These are phyloP conservation scores for Drechslerella stenobrocha DNA, from an alignment of 2,329 filamentous ascomycete genomes.

Conservation along the genomic window DNA sequence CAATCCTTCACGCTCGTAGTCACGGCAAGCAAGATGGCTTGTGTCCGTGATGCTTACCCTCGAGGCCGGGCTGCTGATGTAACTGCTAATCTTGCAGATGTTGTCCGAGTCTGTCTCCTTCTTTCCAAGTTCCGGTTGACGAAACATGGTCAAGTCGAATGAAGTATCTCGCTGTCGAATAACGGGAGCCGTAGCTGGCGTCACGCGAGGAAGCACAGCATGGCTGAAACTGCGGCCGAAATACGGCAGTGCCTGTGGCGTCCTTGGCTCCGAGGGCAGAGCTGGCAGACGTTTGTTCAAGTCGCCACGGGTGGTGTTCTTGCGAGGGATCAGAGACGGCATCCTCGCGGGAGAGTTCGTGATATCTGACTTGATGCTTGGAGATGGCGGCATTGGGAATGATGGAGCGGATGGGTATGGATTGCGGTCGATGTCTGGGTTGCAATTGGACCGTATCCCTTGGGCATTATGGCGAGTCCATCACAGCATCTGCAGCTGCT, in stretches of 20 bases:
- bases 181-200: conserved; percentile 16
- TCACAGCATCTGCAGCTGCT: too few species aligned
- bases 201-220: conserved; percentile 2
- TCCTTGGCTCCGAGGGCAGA: conserved; percentile 25
- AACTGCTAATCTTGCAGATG: conserved; percentile 13
- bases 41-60: conserved; percentile 9
- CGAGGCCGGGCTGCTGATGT: conserved; percentile 15
- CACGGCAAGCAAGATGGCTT: background rate
- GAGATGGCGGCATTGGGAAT: background rate
- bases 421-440: background rate
- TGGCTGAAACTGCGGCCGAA: conserved; percentile 31
- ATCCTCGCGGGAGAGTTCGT: background rate
- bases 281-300: conserved; percentile 33
- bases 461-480: too few species aligned
- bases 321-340: conserved; percentile 20
- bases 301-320: background rate
- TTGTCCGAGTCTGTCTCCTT: background rate
- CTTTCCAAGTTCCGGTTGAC: background rate
- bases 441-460: too few species aligned
- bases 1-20: too few species aligned
- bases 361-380: background rate
- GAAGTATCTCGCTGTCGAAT: conserved; percentile 16
- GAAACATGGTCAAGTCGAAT: conserved; percentile 14
- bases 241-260: conserved; percentile 1
- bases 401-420: background rate